Evolutionary conservation across 1,139 yeast genomes (phyloP).

Genomic region (Debaryomyces udenii): DNA sequence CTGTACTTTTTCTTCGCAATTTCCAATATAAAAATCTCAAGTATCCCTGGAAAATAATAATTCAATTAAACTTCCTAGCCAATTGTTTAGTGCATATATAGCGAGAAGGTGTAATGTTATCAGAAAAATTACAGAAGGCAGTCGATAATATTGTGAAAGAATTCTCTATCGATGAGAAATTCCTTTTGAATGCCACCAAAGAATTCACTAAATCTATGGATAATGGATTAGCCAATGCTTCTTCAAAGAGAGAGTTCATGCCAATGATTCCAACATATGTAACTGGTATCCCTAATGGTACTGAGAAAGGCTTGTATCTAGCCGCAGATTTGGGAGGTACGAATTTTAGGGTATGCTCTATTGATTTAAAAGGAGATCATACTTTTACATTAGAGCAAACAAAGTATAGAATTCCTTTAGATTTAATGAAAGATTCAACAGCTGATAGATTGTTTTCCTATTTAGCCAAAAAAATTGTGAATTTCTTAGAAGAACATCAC

Average conservation of each 20-base stretch:
- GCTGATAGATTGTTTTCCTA: constrained; percentile 65
- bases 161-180: constrained; percentile 56
- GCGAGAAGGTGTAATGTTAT: constrained; percentile 20
- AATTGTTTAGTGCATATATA: neutral
- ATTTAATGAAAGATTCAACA: constrained; percentile 59
- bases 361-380: constrained; percentile 76
- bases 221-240: constrained; percentile 50
- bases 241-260: constrained; percentile 51
- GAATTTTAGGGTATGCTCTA: constrained; percentile 87
- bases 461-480: constrained; percentile 68
- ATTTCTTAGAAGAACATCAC: constrained; percentile 68
- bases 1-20: too few relatives aligned
- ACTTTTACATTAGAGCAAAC: constrained; percentile 72
- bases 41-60: too few relatives aligned
- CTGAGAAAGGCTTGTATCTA: constrained; percentile 71
- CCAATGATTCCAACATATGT: constrained; percentile 93
- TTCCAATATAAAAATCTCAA: too few relatives aligned
- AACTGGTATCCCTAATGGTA: constrained; percentile 78
- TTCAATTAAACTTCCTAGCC: too few relatives aligned
- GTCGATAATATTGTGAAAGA: constrained; percentile 55
- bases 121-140: constrained; percentile 32
- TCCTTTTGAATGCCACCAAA: constrained; percentile 61
- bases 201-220: constrained; percentile 65
- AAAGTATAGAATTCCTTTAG: constrained; percentile 74
- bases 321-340: constrained; percentile 93